Evolutionary conservation across 2,329 filamentous ascomycete genomes (phyloP).

Genomic region (Ceratocystis destructans): DNA sequence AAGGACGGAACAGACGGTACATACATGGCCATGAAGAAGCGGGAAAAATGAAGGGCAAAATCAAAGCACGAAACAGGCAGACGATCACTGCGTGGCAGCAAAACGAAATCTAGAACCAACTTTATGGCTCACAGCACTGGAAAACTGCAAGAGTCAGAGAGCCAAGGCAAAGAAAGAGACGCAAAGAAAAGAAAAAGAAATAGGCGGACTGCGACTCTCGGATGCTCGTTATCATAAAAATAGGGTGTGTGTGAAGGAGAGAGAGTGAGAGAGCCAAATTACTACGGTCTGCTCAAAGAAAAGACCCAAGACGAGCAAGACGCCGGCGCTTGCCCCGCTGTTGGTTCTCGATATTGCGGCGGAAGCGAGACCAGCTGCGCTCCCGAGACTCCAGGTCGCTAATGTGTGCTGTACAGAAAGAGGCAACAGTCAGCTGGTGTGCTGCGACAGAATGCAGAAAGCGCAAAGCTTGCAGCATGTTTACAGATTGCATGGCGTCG

Average conservation of each 20-base stretch:
- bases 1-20: no score
- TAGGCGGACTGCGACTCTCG: background rate
- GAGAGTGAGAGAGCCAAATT: conserved; percentile 3
- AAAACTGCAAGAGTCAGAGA: background rate
- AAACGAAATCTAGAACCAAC: background rate
- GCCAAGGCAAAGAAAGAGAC: background rate
- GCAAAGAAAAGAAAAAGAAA: background rate
- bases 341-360: conserved; percentile 27
- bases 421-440: conserved; percentile 18
- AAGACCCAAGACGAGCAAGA: conserved; percentile 14
- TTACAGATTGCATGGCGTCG: no score
- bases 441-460: background rate
- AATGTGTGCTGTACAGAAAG: conserved; percentile 33
- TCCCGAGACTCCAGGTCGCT: conserved; percentile 38
- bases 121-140: background rate
- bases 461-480: background rate
- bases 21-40: background rate
- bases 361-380: conserved; percentile 33
- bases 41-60: background rate
- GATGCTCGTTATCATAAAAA: background rate
- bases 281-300: conserved; percentile 9
- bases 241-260: background rate
- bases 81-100: background rate
- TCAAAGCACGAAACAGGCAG: background rate
- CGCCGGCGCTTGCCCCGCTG: conserved; percentile 19